Evolutionary conservation across 257 asterid species (phyloP), one percentile per base, ranked within the genome.

Genomic region (Gynochthodes officinalis): DNA sequence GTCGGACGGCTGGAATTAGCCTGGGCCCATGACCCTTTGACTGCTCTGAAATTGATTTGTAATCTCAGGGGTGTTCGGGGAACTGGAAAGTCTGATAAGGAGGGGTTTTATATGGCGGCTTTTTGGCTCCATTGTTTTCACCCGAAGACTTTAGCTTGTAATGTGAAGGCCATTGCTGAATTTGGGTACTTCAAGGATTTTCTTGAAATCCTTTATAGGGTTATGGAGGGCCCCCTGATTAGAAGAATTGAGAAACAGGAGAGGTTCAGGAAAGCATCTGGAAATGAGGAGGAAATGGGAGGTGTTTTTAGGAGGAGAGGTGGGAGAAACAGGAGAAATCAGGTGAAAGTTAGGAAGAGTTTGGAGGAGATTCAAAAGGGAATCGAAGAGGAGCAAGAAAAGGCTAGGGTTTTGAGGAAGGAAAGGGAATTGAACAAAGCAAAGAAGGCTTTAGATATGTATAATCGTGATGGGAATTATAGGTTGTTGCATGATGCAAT

Each of bases 401-500:
- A 77, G 63, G 84, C 86, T 0, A 74, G 85, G 76, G 76, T 5
- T 50, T 60, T 73, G 57, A 84, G 84, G 78, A 71, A 73, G 64
- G 71, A 49, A 44, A 85, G 76, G 46, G 77, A 73, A 7, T 4
- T 43, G 21, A 68, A 27, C 13, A 88, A 76, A 79, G 84, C 86
- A 0, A 75, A 69, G 55, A 82, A 78, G 54, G 86, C 79, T 0
- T 39, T 81, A 40, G 79, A 80, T 10, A 80, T 25, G 72, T 88
- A 82, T 61, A 76, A 77, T 19, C 27, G 23, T 3, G 86, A 87
- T 73, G 75, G 4, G 35, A 66, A 80, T 19, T 87, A 82, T 25
- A 80, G 85, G 76, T 63, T 67, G 50, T 70, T 88, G 73, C 87
- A 88, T 25, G 84, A 84, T 73, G 39, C 70, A 25, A 55, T 88